Evolutionary conservation across 78 protist species (phyloP), one percentile per base, ranked within the genome.

Genomic region (Dictyostelium purpureum): DNA sequence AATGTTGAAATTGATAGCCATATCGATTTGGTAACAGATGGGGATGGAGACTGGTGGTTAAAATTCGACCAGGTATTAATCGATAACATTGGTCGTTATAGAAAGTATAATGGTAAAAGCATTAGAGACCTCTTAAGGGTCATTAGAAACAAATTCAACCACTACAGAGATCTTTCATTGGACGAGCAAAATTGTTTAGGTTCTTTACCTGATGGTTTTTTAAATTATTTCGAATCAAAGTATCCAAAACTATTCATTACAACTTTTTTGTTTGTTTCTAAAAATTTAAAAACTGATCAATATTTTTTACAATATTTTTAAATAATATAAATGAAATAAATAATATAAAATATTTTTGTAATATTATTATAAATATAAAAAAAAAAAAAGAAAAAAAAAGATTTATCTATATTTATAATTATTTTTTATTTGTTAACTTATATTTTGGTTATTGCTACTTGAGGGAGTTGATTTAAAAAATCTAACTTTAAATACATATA

Each of bases 91-190:
- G 83, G 90, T n/a, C 61, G 80, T 18, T 81, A 89, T 66, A 79
- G 98, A 56, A 90, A 94, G 47, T 96, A 96, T 66, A 69, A 87
- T 87, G 52, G 54, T 6, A 61, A 49, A 45, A 54, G 80, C 59
- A 37, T 79, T 12, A 77, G 96, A 12, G 96, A 96, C 78, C 83
- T 96, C 14, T 40, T 96, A 16, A 28, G 98, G 47, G 95, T 92
- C 26, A 67, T 96, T 28, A 38, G 98, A n/a, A 96, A 96, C 87
- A 96, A 96, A 79, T 79, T 66, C 28, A 45, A 87, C 16, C 96
- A 94, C 61, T 94, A 94, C n/a, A 26, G 89, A n/a, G 98, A 96
- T 45, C 61, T 95, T 9, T 47, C 87, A 10, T 43, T 9, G 0
- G 80, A 85, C 2, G 85, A 95, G n/a, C 71, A 90, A 78, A 40